Evolutionary conservation across 441 rosid species (phyloP).

Genomic region (Arabidopsis hybrid): DNA sequence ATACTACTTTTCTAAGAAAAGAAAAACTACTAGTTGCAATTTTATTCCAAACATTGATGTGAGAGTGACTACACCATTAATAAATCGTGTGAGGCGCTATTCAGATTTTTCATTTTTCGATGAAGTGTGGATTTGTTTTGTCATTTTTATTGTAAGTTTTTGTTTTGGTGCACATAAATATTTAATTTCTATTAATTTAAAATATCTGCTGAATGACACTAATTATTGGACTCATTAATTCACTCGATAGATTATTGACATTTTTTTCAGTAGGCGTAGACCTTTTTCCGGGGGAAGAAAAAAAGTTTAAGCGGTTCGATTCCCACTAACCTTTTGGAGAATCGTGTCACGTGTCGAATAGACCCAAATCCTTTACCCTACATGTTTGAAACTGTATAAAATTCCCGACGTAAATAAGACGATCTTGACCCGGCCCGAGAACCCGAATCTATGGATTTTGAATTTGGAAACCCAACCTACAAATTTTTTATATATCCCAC

Average conservation of each 20-base stretch:
- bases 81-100: not conserved
- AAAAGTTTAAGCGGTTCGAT: not conserved
- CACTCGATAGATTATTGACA: constrained; percentile 1
- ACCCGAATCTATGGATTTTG: not conserved
- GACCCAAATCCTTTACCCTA: not conserved
- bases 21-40: constrained; percentile 5
- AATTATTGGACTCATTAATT: not conserved
- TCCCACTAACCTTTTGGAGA: constrained; percentile 19
- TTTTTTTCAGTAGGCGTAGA: not conserved
- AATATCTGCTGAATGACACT: not conserved
- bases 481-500: not conserved
- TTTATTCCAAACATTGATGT: constrained; percentile 1
- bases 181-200: not conserved
- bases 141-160: not conserved
- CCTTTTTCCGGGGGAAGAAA: not conserved
- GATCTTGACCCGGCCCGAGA: constrained; percentile 17
- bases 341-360: constrained; percentile 8
- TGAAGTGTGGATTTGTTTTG: not conserved
- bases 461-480: constrained; percentile 5
- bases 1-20: not conserved
- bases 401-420: not conserved
- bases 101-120: not conserved
- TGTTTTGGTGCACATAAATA: not conserved
- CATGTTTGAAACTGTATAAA: not conserved
- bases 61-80: not conserved